A percentile compares a stretch with the other conserved stretches of the same genome.
phyloP scores from a whole-genome alignment of 345 rosid species.

The Capsella bursapastoris region DNA sequence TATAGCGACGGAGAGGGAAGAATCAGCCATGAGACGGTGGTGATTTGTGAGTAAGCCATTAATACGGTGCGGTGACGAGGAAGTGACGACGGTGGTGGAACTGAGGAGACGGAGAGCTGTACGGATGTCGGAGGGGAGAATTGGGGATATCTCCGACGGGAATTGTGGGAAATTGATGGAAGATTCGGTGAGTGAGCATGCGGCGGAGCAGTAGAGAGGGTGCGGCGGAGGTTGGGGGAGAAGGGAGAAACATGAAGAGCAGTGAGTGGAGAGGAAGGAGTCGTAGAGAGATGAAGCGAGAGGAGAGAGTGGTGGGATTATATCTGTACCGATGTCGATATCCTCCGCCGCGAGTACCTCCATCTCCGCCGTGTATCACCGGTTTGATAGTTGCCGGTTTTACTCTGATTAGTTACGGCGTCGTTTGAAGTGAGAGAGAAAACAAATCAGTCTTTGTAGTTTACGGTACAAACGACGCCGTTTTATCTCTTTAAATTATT shows the following conservation, averaged over 20 bases:
- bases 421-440: too few species aligned
- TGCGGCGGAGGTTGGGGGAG: conserved; percentile 30
- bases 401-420: neutral
- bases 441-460: too few species aligned
- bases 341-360: conserved; percentile 53
- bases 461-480: too few species aligned
- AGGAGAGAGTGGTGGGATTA: conserved; percentile 60
- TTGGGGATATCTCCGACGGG: conserved; percentile 26
- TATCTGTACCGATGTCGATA: conserved; percentile 52
- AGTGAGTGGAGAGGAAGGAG: conserved; percentile 58
- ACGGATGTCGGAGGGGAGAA: conserved; percentile 56
- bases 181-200: conserved; percentile 48
- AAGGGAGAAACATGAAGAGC: conserved; percentile 54
- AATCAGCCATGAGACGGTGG: conserved; percentile 44
- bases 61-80: conserved; percentile 36
- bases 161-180: conserved; percentile 34
- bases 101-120: conserved; percentile 71
- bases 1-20: conserved; percentile 46
- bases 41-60: conserved; percentile 66
- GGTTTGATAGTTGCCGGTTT: neutral
- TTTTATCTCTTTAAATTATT: too few species aligned
- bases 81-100: conserved; percentile 22
- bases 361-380: conserved; percentile 17
- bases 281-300: conserved; percentile 61
- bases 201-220: conserved; percentile 48